These are phyloP conservation scores for barley (Hordeum vulgare) DNA, from an alignment of 176 grass and related monocot genomes.

Conservation along the genomic window MorexV3_pseudomolecules_assembly NC_058518.1:10245521-10246020, in stretches of 20 bases:
- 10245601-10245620: not conserved
- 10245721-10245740: slow-evolving; percentile 22
- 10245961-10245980: not conserved
- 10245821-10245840: not conserved
- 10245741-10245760: slow-evolving; percentile 20
- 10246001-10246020: not conserved
- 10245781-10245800: not conserved
- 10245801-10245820: not conserved
- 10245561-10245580: slow-evolving; percentile 51
- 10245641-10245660: not conserved
- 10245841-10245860: too few relatives aligned
- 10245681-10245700: not conserved
- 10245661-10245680: not conserved
- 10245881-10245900: slow-evolving; percentile 25
- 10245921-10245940: not conserved
- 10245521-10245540: slow-evolving; percentile 21
- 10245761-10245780: not conserved
- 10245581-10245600: slow-evolving; percentile 46
- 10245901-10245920: not conserved
- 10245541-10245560: slow-evolving; percentile 13
- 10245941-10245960: not conserved
- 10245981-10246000: not conserved
- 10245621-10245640: not conserved
- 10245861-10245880: too few relatives aligned
- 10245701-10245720: not conserved